A percentile compares a stretch with the other conserved stretches of the same genome.
phyloP scores from a whole-genome alignment of 805 yeast species.

The Zygotorulaspora danielsina region DNA sequence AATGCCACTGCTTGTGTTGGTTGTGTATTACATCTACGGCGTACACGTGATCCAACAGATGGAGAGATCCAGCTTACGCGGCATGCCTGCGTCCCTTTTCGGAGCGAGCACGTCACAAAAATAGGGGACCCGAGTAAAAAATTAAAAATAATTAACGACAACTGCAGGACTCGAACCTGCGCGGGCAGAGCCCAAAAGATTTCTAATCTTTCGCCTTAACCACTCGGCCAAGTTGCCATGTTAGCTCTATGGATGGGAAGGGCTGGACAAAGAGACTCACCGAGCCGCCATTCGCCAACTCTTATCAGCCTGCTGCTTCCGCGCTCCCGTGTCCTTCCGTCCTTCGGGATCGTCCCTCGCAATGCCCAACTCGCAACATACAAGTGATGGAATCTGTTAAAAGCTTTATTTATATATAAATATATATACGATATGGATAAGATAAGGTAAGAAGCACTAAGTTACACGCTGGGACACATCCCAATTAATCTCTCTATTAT shows the following conservation, averaged over 20 bases:
- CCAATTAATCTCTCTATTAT: constrained; percentile 3
- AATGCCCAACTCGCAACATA: too few relatives aligned
- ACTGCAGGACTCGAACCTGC: constrained; percentile 72
- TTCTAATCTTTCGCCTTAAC: constrained; percentile 63
- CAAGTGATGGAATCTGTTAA: constrained; percentile 1
- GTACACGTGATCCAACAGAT: too few relatives aligned
- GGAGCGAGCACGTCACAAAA: too few relatives aligned
- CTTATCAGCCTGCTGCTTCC: too few relatives aligned
- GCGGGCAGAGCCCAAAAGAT: constrained; percentile 59
- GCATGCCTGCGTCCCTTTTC: too few relatives aligned
- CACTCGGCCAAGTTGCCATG: constrained; percentile 56
- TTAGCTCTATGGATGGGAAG: neutral
- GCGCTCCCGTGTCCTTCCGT: too few relatives aligned
- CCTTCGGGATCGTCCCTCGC: neutral
- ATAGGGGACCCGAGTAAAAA: constrained; percentile 4
- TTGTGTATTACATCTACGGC: too few relatives aligned
- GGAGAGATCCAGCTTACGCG: too few relatives aligned
- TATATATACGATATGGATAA: constrained; percentile 2
- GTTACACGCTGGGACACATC: constrained; percentile 2
- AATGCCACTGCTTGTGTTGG: too few relatives aligned
- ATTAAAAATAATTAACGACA: constrained; percentile 46
- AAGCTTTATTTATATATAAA: constrained; percentile 2
- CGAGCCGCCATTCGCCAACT: neutral
- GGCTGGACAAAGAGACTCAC: neutral
- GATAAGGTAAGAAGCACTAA: constrained; percentile 1